phyloP scores from a whole-genome alignment of 495 filamentous ascomycete genomes.

The Astrothelium subdiscretum region DNA sequence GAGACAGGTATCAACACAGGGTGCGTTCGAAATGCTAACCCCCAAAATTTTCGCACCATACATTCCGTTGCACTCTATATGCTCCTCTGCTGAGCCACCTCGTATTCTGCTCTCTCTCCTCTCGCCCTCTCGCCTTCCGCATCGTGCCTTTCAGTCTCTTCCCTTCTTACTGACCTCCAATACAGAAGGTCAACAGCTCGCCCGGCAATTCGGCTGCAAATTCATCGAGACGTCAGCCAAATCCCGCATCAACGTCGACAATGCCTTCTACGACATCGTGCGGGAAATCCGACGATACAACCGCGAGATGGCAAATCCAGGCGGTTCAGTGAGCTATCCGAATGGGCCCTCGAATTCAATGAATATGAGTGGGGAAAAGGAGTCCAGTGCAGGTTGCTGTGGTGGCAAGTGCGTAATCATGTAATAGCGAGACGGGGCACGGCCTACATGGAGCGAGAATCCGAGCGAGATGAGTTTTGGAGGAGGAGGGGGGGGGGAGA shows the following conservation, averaged over 20 bases:
- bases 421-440: constrained; percentile 48
- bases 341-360: constrained; percentile 56
- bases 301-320: constrained; percentile 85
- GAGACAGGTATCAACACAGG: constrained; percentile 79
- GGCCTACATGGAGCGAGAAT: too few species aligned
- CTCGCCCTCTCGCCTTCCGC: too few species aligned
- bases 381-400: constrained; percentile 67
- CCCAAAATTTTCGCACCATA: not conserved
- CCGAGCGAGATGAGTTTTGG: not conserved
- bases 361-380: constrained; percentile 62
- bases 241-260: constrained; percentile 94
- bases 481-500: not conserved
- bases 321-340: constrained; percentile 43
- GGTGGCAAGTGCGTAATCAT: constrained; percentile 68
- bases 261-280: constrained; percentile 95
- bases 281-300: constrained; percentile 96
- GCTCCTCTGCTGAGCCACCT: too few species aligned
- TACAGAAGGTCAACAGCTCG: constrained; percentile 80
- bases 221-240: constrained; percentile 99
- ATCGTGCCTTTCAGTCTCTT: too few species aligned
- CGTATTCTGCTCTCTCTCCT: not conserved
- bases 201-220: constrained; percentile 80
- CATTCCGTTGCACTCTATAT: too few species aligned
- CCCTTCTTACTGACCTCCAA: not conserved
- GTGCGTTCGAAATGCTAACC: constrained; percentile 39